A percentile compares a stretch with the other conserved stretches of the same genome.
Conservation (phyloP, 2,329 filamentous ascomycete genomes). For the Ascochyta pisi region DNA sequence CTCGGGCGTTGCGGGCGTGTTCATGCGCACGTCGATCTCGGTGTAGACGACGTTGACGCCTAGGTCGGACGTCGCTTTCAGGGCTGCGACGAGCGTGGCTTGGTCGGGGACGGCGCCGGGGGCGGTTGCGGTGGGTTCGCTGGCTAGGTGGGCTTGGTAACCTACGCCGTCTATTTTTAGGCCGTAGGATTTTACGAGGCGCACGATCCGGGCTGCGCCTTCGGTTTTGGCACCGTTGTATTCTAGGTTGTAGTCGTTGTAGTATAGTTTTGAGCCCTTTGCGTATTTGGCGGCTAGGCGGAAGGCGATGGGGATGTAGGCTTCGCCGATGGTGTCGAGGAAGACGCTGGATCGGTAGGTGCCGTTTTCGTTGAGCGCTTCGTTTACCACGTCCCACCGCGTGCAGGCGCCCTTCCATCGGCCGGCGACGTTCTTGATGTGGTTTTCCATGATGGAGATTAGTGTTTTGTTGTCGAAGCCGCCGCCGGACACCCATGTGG, state of each 20-base stretch:
- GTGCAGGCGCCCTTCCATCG: slow-evolving; percentile 51
- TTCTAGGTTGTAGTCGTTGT: slow-evolving; percentile 72
- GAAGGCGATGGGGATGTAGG: slow-evolving; percentile 56
- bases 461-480: slow-evolving; percentile 51
- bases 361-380: slow-evolving; percentile 56
- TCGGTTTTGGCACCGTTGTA: slow-evolving; percentile 54
- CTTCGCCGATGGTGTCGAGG: slow-evolving; percentile 53
- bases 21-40: slow-evolving; percentile 65
- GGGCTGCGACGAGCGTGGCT: slow-evolving; percentile 55
- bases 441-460: slow-evolving; percentile 51
- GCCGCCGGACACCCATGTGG: slow-evolving; percentile 48
- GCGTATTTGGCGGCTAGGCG: slow-evolving; percentile 49
- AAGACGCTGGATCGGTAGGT: slow-evolving; percentile 53
- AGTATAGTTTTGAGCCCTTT: slow-evolving; percentile 56
- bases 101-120: slow-evolving; percentile 52
- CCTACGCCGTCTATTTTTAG: slow-evolving; percentile 68
- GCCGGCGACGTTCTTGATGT: slow-evolving; percentile 49
- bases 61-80: slow-evolving; percentile 60
- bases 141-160: slow-evolving; percentile 64
- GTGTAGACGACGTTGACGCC: slow-evolving; percentile 67
- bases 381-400: slow-evolving; percentile 52
- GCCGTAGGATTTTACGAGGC: slow-evolving; percentile 50
- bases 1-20: slow-evolving; percentile 55
- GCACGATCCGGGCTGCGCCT: slow-evolving; percentile 47
- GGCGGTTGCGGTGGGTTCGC: slow-evolving; percentile 59